Evolutionary conservation across 169 alveolate genomes (phyloP).

Genomic region (Plasmodium cynomolgi): DNA sequence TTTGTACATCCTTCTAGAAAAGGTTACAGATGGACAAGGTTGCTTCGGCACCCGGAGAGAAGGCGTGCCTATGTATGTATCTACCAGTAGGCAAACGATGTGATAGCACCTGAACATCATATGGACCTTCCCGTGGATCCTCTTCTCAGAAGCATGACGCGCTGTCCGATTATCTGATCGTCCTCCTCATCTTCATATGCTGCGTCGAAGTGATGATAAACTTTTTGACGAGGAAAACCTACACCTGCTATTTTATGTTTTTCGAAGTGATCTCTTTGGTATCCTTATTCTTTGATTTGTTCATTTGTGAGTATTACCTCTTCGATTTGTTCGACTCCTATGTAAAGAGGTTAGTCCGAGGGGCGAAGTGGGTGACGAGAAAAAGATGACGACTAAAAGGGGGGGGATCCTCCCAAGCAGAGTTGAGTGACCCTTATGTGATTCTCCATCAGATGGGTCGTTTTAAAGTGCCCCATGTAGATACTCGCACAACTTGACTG

Average conservation of each 20-base stretch:
- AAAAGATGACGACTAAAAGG: background rate
- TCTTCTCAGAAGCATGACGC: slow-evolving; percentile 30
- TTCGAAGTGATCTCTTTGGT: slow-evolving; percentile 40
- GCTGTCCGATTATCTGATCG: slow-evolving; percentile 11
- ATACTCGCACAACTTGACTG: background rate
- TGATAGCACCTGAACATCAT: background rate
- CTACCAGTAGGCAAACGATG: background rate
- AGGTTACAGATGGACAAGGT: slow-evolving; percentile 11
- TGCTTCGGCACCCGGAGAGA: background rate
- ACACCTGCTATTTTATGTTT: slow-evolving; percentile 38
- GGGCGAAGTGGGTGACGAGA: background rate
- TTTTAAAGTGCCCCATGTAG: too few relatives aligned
- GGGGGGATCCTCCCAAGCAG: background rate
- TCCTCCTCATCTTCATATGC: background rate
- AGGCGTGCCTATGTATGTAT: background rate
- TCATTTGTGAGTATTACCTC: slow-evolving; percentile 25
- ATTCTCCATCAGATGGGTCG: background rate
- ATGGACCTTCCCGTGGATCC: background rate
- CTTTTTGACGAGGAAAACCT: background rate
- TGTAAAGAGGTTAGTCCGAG: slow-evolving; percentile 7
- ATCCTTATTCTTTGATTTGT: slow-evolving; percentile 14
- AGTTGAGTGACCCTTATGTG: too few relatives aligned
- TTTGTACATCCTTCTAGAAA: slow-evolving; percentile 30
- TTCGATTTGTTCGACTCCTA: slow-evolving; percentile 12
- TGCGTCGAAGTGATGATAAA: slow-evolving; percentile 11